Base-by-base conservation (phyloP, 2,329 filamentous ascomycete species). In the Epichloe aotearoae region DNA sequence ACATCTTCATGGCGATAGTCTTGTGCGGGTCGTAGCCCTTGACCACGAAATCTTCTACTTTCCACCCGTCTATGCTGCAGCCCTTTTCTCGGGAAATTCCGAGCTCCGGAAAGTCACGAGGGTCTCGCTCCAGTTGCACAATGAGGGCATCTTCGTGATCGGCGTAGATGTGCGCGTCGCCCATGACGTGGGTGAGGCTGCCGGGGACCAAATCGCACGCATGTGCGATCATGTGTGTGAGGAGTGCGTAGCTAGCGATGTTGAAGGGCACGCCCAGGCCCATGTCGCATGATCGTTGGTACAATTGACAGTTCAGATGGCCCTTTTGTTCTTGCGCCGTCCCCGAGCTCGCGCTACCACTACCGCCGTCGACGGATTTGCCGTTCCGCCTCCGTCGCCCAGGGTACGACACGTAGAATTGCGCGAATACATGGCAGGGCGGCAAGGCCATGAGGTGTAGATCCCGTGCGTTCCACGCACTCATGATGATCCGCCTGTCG, bases 1-100 rank as follows among this genome's bases (percentile, higher is more conserved):
- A 94, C 93, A 98, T 98, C 73, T 97, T 96, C 93, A 98, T 98
- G 43, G 86, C 79, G 70, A 98, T 95, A 5, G 78, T 78, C 72
- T 90, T 91, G 66, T 96, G 88, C 51, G 93, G 91, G 47, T 90
- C 80, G 66, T 98, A 98, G 1, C 85, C 90, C 61, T 86, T 76
- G 5, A 98, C 79, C 52, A 85, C 82, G 65, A 98, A 91, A 54
- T 98, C 90, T 57, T 94, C 88, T 1, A 81, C 73, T 64, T 80
- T 83, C 89, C 93, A 97, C 1, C 88, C 88, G 64, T 98, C 93
- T 59, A 97, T 88, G 57, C 79, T 85, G 1, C 85, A 83, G 1
- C 81, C 79, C 54, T 76, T 74, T 52, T 84, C 80, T 46, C 81
- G 74, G 50, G 72, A 70, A 53, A 97, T 89, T 56, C 83, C 79